A percentile compares a stretch with the other conserved stretches of the same genome.
phyloP scores from a whole-genome alignment of 768 basidiomycete species.

The Heimioporus sp. region DNA sequence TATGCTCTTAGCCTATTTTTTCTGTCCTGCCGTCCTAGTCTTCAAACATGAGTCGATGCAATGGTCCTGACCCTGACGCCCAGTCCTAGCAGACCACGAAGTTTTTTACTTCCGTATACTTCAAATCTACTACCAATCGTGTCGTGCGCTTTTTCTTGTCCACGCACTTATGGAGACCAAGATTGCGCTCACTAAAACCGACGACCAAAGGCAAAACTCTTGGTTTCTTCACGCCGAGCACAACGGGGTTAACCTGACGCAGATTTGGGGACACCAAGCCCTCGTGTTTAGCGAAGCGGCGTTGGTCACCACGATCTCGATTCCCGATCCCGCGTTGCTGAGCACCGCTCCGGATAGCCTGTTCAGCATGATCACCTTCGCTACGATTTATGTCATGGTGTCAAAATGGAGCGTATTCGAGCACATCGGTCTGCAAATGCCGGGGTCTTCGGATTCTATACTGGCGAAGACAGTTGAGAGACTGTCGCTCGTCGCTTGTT shows the following conservation, averaged over 20 bases:
- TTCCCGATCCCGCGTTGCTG: slow-evolving; percentile 34
- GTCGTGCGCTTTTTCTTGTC: slow-evolving; percentile 37
- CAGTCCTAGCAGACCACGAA: slow-evolving; percentile 44
- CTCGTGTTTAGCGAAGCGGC: slow-evolving; percentile 38
- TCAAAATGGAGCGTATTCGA: slow-evolving; percentile 42
- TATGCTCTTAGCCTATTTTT: slow-evolving; percentile 17
- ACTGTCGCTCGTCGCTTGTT: slow-evolving; percentile 32
- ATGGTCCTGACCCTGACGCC: slow-evolving; percentile 22
- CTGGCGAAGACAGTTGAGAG: slow-evolving; percentile 35
- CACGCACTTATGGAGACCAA: slow-evolving; percentile 33
- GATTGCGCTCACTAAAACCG: slow-evolving; percentile 16
- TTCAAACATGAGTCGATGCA: neutral
- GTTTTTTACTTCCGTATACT: slow-evolving; percentile 42
- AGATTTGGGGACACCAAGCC: slow-evolving; percentile 39
- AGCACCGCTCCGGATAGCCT: slow-evolving; percentile 41
- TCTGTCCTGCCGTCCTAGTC: neutral
- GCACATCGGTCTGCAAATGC: slow-evolving; percentile 31
- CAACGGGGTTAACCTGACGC: slow-evolving; percentile 33
- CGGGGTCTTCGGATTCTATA: slow-evolving; percentile 38
- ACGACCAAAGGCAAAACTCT: slow-evolving; percentile 5
- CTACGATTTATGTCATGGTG: slow-evolving; percentile 42
- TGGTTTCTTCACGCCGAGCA: slow-evolving; percentile 35
- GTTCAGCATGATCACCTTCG: slow-evolving; percentile 42
- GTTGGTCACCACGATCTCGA: slow-evolving; percentile 33
- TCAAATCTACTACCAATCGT: slow-evolving; percentile 39